Evolutionary conservation across 306 rosid species (phyloP), one percentile per base, ranked within the genome.

Genomic region (Cicer judaicum): DNA sequence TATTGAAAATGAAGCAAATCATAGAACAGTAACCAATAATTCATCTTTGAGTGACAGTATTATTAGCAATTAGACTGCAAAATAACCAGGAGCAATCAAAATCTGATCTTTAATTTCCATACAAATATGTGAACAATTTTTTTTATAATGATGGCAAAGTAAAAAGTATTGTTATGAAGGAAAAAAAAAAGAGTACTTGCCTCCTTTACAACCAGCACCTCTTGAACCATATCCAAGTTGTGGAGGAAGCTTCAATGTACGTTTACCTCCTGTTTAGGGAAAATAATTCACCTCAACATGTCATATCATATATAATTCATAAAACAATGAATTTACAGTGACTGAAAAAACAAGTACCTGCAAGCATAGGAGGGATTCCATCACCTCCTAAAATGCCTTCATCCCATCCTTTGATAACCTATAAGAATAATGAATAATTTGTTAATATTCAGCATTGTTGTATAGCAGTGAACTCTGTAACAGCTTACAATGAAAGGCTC

Each of bases 341-440:
- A 49, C 44, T 67, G 42, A 44, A 44, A 72, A 29, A 68, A 52
- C 6, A 10, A 10, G 55, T 81, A 91, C 98, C 98, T 49, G 94
- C 83, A 84, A 93, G 96, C 98, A 93, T 93, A 1, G 98, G 96
- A 68, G 98, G 98, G 70, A 93, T 68, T 80, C 97, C 98, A 74
- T 88, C 96, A 19, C 88, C 94, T 63, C 98, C 98, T 60, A 91
- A 69, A 75, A 93, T 93, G 18, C 97, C 98, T 79, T 84, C 90
- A 82, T 91, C 97, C 98, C 98, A 93, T 73, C 98, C 98, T 87
- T 91, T 91, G 81, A 93, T 93, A 40, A 93, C 98, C 98, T 89
- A 49, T n/a, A 40, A 71, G 43, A 54, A 46, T 75, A 69, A 70
- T 49, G 53, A 63, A 50, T 43, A 73, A 19, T 29, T 19, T 64